Evolutionary conservation across 2,329 filamentous ascomycete species (phyloP), one percentile per base, ranked within the genome.

Genomic region (Knufia fluminis): DNA sequence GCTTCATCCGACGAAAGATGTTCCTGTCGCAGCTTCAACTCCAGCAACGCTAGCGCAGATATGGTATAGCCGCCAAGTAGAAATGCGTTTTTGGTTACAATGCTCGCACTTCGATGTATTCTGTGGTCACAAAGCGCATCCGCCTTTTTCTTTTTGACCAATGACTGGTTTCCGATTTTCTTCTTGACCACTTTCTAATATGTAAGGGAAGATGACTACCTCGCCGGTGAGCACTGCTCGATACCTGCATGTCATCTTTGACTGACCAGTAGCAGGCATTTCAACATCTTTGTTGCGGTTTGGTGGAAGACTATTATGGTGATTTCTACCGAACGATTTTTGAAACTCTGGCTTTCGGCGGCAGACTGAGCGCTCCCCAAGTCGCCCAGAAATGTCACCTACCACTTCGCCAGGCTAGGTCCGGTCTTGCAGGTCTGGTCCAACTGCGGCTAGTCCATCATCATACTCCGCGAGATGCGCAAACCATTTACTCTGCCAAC

Each of bases 241-340:
- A n/a, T 2, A 17, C 35, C 23, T 31, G 3, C 12, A 16, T 20
- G 14, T 48, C 23, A 26, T 26, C 36, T 16, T 39, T 23, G 36
- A 22, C 45, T 48, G 33, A 48, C 33, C 22, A n/a, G 12, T 10
- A 6, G 6, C 35, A 48, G 45, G 31, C 33, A 19, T 39, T 48
- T 32, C 19, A 40, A 31, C 23, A 24, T 17, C 86, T 97, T 64
- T 95, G 88, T 74, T 79, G 83, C 72, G 81, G 94, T 65, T 78
- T 96, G 55, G 83, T 97, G 56, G 82, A 89, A 64, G 89, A 96
- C 65, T 77, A 86, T 52, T 91, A 92, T 67, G 92, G 92, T 64
- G 86, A 94, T 71, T 80, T 97, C 52, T 88, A 89, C 52, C 55
- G 97, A 90, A 84, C 86, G 68, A 89, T 97, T 62, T 88, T 94